Base-by-base conservation (phyloP, 768 basidiomycete genomes). In the Russula vinacea region DNA sequence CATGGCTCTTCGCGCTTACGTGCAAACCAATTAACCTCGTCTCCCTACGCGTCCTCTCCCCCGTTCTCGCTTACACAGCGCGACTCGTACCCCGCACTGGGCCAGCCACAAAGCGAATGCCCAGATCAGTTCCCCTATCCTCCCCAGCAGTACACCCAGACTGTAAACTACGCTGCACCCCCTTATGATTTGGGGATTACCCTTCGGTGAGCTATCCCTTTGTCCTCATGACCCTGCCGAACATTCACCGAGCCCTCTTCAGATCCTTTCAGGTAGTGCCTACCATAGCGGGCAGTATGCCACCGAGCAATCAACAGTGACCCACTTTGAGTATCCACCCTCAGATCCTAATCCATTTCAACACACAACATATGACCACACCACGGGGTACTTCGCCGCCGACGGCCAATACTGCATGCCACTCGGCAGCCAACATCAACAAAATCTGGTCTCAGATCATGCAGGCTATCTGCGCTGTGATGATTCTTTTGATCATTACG, bases 161-260 rank as follows among this genome's bases (percentile, higher is more conserved):
- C 3, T 19, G 64, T 53, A n/a, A 67, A 67, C 45, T 67, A 66
- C 26, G 39, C 44, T 3, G 3, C 17, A 11, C 59, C 67, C 22
- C 67, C 60, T 3, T 67, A 55, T 24, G 67, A 67, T 54, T 58
- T 67, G 14, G 63, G 14, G 66, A 54, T 29, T 67, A 66, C 29
- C 66, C n/a, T n/a, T n/a, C 63, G n/a, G 66, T 67, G 42, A 40
- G 64, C 40, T 17, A 11, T 24, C 22, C 13, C 16, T 14, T 56
- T 17, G 16, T 26, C 14, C 56, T 24, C 33, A 33, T 22, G 32
- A 29, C 59, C 39, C 14, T 5, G 1, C 47, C 58, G 57, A 50
- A 14, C 35, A 50, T 59, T 59, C 49, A 67, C 57, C 44, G 45
- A 8, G 13, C 44, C 22, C 8, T 58, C 45, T 35, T 56, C 22